Conservation (phyloP, 208 protist species). For the Leishmania guyanensis region DNA sequence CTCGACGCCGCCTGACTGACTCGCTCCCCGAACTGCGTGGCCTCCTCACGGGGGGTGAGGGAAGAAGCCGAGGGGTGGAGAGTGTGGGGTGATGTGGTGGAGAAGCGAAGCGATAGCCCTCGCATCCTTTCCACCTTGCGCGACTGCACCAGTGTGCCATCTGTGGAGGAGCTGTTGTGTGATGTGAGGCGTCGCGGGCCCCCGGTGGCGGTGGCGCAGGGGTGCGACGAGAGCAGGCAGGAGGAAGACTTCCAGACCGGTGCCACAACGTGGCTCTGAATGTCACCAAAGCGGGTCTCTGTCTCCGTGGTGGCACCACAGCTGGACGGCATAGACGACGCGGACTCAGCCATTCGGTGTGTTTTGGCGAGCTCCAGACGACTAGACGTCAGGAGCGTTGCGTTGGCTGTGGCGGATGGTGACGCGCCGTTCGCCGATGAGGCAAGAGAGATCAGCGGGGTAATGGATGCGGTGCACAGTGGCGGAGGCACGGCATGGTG, state of each 20-base stretch:
- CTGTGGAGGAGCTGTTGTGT: not conserved
- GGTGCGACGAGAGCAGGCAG: not conserved
- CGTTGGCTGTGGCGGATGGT: not conserved
- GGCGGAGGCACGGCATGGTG: slow-evolving; percentile 1
- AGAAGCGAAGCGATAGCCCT: not conserved
- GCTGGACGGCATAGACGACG: slow-evolving; percentile 9
- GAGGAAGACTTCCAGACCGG: not conserved
- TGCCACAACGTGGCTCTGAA: not conserved
- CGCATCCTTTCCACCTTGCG: not conserved
- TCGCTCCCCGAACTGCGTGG: not conserved
- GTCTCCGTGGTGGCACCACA: slow-evolving; percentile 3
- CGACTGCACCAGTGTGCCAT: not conserved
- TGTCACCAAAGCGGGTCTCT: not conserved
- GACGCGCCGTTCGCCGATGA: not conserved
- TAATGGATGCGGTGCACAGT: not conserved
- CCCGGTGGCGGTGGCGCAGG: not conserved
- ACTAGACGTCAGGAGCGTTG: not conserved
- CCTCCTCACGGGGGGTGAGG: not conserved
- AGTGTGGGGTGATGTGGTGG: not conserved
- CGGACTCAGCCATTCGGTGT: not conserved
- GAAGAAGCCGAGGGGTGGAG: not conserved
- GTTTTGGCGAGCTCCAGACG: not conserved
- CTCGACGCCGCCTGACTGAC: not conserved
- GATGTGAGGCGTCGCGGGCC: not conserved
- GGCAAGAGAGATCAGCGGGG: not conserved